Percentiles rank a stretch among this genome's conserved stretches.
phyloP scores from a whole-genome alignment of 148 eudicot species.

The Amaranthus cruentus region DNA sequence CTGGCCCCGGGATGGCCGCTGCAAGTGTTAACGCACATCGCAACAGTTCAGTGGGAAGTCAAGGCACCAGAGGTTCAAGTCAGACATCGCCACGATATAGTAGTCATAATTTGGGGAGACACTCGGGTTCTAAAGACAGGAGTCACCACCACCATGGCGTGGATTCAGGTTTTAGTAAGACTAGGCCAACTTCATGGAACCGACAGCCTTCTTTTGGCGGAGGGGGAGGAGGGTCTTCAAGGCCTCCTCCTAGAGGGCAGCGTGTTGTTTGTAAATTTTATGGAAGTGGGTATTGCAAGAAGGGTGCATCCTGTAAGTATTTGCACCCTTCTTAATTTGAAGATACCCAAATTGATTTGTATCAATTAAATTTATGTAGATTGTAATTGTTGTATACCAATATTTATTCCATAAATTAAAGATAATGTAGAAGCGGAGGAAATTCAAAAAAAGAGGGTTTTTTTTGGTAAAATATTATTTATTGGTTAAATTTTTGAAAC shows the following conservation, averaged over 20 bases:
- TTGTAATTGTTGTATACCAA: constrained; percentile 42
- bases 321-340: constrained; percentile 55
- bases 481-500: too few relatives aligned
- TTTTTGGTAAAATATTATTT: too few relatives aligned
- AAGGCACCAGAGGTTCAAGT: constrained; percentile 31
- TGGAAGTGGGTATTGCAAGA: constrained; percentile 67
- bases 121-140: constrained; percentile 49
- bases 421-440: constrained; percentile 20
- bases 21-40: constrained; percentile 30
- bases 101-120: constrained; percentile 33
- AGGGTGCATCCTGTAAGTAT: constrained; percentile 74
- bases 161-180: constrained; percentile 44
- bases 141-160: constrained; percentile 34
- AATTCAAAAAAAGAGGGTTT: not conserved
- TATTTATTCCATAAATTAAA: constrained; percentile 31
- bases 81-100: constrained; percentile 35
- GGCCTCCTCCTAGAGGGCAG: constrained; percentile 52
- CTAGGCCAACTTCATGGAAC: constrained; percentile 47
- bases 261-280: constrained; percentile 77
- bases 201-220: constrained; percentile 46
- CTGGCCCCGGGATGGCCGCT: constrained; percentile 29
- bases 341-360: constrained; percentile 22
- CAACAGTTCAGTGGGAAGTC: constrained; percentile 28
- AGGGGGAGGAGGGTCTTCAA: constrained; percentile 49
- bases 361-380: constrained; percentile 42